phyloP scores from a whole-genome alignment of 768 basidiomycete genomes.

The Tricholoma sp. region DNA sequence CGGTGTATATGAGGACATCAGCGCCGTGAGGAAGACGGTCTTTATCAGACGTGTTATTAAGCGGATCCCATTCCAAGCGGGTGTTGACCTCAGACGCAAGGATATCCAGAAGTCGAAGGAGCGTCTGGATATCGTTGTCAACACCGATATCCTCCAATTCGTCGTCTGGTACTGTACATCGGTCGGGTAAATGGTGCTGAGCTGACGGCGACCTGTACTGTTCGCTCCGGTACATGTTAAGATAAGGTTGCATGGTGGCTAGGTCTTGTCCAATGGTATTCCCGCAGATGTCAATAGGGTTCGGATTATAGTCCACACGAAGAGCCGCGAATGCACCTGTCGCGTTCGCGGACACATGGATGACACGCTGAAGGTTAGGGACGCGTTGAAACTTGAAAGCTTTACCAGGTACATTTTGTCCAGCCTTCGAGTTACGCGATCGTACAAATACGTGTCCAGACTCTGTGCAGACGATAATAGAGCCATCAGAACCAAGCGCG shows the following conservation, averaged over 20 bases:
- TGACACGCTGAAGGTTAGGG: slow-evolving; percentile 78
- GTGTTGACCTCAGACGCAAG: slow-evolving; percentile 23
- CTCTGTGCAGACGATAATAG: slow-evolving; percentile 87
- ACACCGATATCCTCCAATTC: slow-evolving; percentile 34
- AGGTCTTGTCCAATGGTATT: slow-evolving; percentile 62
- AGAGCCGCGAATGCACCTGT: slow-evolving; percentile 88
- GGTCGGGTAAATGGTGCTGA: background rate
- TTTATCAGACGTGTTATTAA: slow-evolving; percentile 8
- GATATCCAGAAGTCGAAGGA: slow-evolving; percentile 30
- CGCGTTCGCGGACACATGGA: slow-evolving; percentile 77
- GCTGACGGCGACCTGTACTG: background rate
- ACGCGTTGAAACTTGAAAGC: slow-evolving; percentile 76
- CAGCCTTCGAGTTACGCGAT: slow-evolving; percentile 42
- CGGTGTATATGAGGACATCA: slow-evolving; percentile 51
- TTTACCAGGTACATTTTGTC: slow-evolving; percentile 32
- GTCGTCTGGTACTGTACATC: slow-evolving; percentile 14
- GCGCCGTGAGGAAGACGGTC: slow-evolving; percentile 45
- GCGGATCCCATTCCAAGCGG: slow-evolving; percentile 11
- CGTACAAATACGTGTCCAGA: slow-evolving; percentile 94
- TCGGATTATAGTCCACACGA: slow-evolving; percentile 62
- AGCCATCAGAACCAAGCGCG: slow-evolving; percentile 81
- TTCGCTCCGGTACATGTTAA: slow-evolving; percentile 18
- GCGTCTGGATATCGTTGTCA: slow-evolving; percentile 29
- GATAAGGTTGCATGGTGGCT: slow-evolving; percentile 59
- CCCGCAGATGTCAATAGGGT: slow-evolving; percentile 50